These are phyloP conservation scores for Nakazawaea ernobii DNA, from an alignment of 805 yeast genomes.

Conservation along the genomic window DNA sequence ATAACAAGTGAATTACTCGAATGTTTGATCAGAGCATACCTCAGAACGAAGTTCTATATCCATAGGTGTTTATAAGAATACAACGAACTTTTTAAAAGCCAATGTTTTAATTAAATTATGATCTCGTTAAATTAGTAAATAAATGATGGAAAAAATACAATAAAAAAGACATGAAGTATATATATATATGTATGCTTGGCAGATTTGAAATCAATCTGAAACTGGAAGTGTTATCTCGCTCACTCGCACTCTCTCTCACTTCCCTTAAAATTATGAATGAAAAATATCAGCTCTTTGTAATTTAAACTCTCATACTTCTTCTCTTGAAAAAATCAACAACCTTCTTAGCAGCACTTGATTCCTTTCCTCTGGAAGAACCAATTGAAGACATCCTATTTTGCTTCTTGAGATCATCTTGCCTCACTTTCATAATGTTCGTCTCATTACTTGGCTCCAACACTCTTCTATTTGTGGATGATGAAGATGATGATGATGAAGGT, in stretches of 20 bases:
- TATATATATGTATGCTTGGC: background rate
- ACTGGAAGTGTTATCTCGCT: background rate
- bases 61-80: no score
- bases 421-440: constrained; percentile 18
- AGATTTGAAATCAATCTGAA: no score
- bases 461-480: constrained; percentile 18
- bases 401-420: constrained; percentile 3
- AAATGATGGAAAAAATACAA: background rate
- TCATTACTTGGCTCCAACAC: constrained; percentile 30
- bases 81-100: background rate
- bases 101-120: background rate
- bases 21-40: no score
- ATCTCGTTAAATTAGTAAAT: background rate
- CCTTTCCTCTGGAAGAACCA: constrained; percentile 29
- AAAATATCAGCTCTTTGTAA: background rate
- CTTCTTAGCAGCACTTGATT: constrained; percentile 69
- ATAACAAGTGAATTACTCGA: no score
- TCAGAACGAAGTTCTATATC: no score
- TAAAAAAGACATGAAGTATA: background rate
- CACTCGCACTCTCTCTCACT: background rate
- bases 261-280: background rate
- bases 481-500: background rate
- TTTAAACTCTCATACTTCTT: constrained; percentile 39
- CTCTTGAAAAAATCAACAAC: constrained; percentile 77
- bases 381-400: constrained; percentile 6